These are phyloP conservation scores for Clavispora asparagi DNA, from an alignment of 805 yeast genomes.

Conservation along the genomic window DNA sequence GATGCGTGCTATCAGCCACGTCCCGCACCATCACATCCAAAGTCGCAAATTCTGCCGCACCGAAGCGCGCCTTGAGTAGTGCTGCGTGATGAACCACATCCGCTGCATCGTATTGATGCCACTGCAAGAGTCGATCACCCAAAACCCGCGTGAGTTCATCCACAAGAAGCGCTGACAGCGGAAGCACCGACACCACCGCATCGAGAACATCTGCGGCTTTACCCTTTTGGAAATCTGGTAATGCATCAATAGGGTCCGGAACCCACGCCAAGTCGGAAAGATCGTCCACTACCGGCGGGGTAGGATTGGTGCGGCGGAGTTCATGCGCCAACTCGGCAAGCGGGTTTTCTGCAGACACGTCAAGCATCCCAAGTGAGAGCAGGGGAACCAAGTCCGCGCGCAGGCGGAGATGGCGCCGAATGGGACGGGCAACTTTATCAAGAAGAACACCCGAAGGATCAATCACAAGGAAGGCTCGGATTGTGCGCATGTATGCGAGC, in stretches of 20 bases:
- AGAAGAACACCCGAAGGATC: constrained; percentile 85
- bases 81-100: constrained; percentile 42
- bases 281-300: constrained; percentile 27
- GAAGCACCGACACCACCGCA: constrained; percentile 66
- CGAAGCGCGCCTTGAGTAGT: constrained; percentile 58
- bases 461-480: constrained; percentile 64
- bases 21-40: constrained; percentile 84
- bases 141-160: constrained; percentile 59
- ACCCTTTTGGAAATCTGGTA: constrained; percentile 71
- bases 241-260: constrained; percentile 87
- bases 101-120: constrained; percentile 34
- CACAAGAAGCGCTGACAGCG: constrained; percentile 60
- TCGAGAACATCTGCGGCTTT: constrained; percentile 64
- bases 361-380: constrained; percentile 68
- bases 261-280: constrained; percentile 55
- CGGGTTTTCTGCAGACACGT: constrained; percentile 31
- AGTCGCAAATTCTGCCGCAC: constrained; percentile 57
- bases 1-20: constrained; percentile 48
- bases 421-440: constrained; percentile 73
- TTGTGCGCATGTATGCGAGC: constrained; percentile 62
- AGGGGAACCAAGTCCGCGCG: constrained; percentile 68
- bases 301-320: constrained; percentile 27
- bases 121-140: constrained; percentile 48
- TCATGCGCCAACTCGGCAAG: constrained; percentile 53
- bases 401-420: constrained; percentile 63